A percentile compares a stretch with the other conserved stretches of the same genome.
phyloP scores from a whole-genome alignment of 352 stramenopile species.

The Phytophthora chlamydospora region DNA sequence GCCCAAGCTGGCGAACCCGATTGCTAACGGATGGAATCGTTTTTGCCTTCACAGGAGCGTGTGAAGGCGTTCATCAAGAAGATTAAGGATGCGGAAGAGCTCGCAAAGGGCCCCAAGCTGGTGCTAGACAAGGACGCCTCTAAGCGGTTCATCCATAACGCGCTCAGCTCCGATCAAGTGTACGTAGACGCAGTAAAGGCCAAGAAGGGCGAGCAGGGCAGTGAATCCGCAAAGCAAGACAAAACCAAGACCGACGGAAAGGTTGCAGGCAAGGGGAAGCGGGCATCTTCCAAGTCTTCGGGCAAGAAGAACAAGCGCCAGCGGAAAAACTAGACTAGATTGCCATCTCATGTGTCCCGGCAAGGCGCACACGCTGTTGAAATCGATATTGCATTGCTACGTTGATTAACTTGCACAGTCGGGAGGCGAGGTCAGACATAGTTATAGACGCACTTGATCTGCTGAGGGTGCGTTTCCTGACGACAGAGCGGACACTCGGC shows the following conservation, averaged over 20 bases:
- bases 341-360: constrained; percentile 1
- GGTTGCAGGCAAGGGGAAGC: constrained; percentile 38
- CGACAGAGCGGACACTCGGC: constrained; percentile 91
- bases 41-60: constrained; percentile 55
- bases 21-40: background rate
- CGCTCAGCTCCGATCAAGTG: constrained; percentile 86
- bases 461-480: constrained; percentile 85
- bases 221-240: constrained; percentile 4
- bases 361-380: background rate
- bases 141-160: constrained; percentile 85
- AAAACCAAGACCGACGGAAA: constrained; percentile 49
- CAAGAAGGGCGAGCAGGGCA: constrained; percentile 44
- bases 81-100: constrained; percentile 89
- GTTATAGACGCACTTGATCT: constrained; percentile 93
- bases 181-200: constrained; percentile 74
- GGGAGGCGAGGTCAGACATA: constrained; percentile 59
- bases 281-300: constrained; percentile 23
- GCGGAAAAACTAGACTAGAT: constrained; percentile 47
- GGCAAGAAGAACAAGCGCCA: constrained; percentile 66
- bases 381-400: constrained; percentile 39
- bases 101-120: constrained; percentile 76
- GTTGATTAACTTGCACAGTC: constrained; percentile 23
- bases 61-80: constrained; percentile 91
- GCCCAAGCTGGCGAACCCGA: background rate
- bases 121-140: constrained; percentile 81